Evolutionary conservation across 2,329 filamentous ascomycete genomes (phyloP).

Genomic region (Cytospora leucostoma): DNA sequence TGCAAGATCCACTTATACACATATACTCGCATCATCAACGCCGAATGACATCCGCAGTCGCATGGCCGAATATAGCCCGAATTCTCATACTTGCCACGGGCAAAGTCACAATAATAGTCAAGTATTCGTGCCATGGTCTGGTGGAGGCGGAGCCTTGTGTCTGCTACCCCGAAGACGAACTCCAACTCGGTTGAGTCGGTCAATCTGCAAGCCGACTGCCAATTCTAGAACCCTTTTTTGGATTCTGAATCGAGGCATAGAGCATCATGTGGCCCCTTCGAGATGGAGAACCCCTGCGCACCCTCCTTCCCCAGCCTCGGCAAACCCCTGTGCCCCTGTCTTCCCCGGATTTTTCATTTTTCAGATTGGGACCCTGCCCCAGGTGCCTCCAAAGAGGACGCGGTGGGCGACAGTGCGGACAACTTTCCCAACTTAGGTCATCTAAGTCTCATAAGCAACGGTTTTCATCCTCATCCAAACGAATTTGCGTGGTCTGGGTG

Average conservation of each 20-base stretch:
- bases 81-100: constrained; percentile 14
- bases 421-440: constrained; percentile 4
- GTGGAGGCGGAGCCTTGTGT: constrained; percentile 4
- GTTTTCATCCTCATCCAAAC: not conserved
- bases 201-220: not conserved
- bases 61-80: constrained; percentile 18
- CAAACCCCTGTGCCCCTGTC: constrained; percentile 25
- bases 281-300: constrained; percentile 24
- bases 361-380: constrained; percentile 10
- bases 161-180: constrained; percentile 2
- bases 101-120: constrained; percentile 1
- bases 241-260: constrained; percentile 20
- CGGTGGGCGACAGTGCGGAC: constrained; percentile 19
- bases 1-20: not conserved
- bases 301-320: constrained; percentile 7
- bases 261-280: constrained; percentile 18
- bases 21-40: not conserved
- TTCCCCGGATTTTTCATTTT: constrained; percentile 25
- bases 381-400: constrained; percentile 10
- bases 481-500: not conserved
- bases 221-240: not conserved
- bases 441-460: not conserved
- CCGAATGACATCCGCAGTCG: constrained; percentile 14
- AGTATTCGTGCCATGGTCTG: constrained; percentile 2
- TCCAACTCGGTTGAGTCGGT: constrained; percentile 3